Base-by-base conservation (phyloP, 805 yeast genomes). In the Starmerella davenportii region DNA sequence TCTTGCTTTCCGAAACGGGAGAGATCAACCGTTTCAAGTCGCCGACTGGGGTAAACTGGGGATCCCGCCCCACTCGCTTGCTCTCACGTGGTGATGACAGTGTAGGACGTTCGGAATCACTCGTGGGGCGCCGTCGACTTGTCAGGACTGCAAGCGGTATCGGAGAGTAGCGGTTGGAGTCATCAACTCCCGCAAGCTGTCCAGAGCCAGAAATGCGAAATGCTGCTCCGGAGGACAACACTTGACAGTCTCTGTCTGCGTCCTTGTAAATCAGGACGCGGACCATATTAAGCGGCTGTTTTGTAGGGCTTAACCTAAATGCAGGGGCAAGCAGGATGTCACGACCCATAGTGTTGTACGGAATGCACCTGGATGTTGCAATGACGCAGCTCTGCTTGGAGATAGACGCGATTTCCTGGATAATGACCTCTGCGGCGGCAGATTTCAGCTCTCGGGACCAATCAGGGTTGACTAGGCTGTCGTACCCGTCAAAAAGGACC, bases 401-500 rank as follows among this genome's bases (percentile, higher is more conserved):
- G 15, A 31, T 11, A 14, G 28, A 5, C n/a, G 3, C 17, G 15
- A 38, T 7, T 7, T 25, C 24, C 5, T 5, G 9, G 2, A 36
- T 14, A 4, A 38, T 20, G 2, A 39, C 38, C 2, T 20, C 16
- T 11, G 28, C 30, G 3, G 42, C 41, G 4, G 41, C 34, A 18
- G n/a, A 20, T 19, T 16, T n/a, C 4, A 16, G 15, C 13, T 21
- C 32, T 4, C 30, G 30, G 11, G 37, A n/a, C 42, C 43, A 37
- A 2, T 16, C 9, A 3, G 19, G 34, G 19, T 35, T 33, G 18
- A 44, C 21, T 2, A 47, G 36, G 3, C 31, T 21, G 21, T 49
- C 48, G 21, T 43, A 48, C 14, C 38, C 45, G 33, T 45, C 48
- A 5, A 46, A n/a, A 1, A 49, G 24, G 14, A 58, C 45, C n/a